These are phyloP conservation scores for Populus nigra DNA, from an alignment of 345 rosid genomes.

Conservation along the genomic window DNA sequence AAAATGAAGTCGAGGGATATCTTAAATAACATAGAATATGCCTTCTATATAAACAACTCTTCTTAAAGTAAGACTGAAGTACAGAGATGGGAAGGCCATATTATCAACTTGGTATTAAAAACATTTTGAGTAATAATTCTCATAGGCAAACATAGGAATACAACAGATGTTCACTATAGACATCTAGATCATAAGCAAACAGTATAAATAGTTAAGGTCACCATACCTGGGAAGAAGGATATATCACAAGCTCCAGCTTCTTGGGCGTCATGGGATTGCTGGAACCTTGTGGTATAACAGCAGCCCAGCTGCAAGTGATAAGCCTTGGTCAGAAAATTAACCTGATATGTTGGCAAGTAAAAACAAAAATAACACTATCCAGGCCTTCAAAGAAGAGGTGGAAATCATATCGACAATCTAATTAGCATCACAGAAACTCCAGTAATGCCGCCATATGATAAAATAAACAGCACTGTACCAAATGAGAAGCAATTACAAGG, in stretches of 20 bases:
- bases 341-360: neutral
- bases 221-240: slow-evolving; percentile 19
- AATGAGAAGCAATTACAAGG: neutral
- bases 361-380: slow-evolving; percentile 3
- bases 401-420: neutral
- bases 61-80: neutral
- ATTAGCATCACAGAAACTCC: slow-evolving; percentile 4
- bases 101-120: neutral
- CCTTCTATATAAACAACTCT: neutral
- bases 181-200: slow-evolving; percentile 6
- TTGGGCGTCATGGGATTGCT: slow-evolving; percentile 11
- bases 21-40: too few relatives aligned
- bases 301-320: slow-evolving; percentile 25
- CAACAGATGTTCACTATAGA: neutral
- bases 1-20: neutral
- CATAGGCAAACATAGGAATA: neutral
- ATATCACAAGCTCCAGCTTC: slow-evolving; percentile 24
- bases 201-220: neutral
- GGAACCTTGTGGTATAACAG: slow-evolving; percentile 19
- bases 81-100: neutral
- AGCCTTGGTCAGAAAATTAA: neutral
- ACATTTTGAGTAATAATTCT: neutral
- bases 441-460: neutral
- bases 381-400: slow-evolving; percentile 2
- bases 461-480: neutral